These are phyloP conservation scores for Nannochloropsis salina DNA, from an alignment of 108 stramenopile species.

Conservation along the genomic window DNA sequence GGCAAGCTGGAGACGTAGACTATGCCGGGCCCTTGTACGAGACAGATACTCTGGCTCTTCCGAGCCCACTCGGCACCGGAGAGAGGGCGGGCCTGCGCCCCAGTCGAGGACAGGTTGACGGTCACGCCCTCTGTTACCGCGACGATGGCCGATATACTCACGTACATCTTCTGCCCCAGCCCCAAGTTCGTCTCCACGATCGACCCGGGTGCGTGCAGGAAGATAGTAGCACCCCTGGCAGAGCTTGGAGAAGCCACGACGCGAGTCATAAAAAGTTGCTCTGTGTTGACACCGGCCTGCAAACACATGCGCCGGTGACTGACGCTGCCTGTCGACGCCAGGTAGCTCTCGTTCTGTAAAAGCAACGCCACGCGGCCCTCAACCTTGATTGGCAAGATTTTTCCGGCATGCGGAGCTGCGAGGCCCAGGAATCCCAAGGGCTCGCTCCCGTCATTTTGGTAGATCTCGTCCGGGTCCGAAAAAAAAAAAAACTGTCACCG, in stretches of 20 bases:
- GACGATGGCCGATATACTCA: not conserved
- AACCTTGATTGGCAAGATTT: constrained; percentile 6
- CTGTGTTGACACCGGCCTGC: not conserved
- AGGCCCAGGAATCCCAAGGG: not conserved
- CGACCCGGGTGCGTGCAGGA: not conserved
- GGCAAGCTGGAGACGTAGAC: constrained; percentile 9
- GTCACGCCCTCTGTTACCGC: not conserved
- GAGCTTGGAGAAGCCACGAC: not conserved
- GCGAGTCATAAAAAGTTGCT: not conserved
- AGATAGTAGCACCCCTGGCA: not conserved
- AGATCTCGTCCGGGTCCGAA: not conserved
- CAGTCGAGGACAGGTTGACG: not conserved
- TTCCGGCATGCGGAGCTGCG: constrained; percentile 9
- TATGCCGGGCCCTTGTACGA: not conserved
- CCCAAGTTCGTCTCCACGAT: not conserved
- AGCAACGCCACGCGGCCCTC: not conserved
- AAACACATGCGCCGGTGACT: not conserved
- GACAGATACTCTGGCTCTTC: not conserved
- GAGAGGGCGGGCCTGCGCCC: too few relatives aligned
- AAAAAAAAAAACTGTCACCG: not conserved
- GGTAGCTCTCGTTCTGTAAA: not conserved
- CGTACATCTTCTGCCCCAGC: not conserved
- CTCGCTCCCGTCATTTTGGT: not conserved
- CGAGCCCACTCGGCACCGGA: not conserved
- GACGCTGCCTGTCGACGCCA: not conserved